phyloP scores from a whole-genome alignment of 257 asterid species.

The Plectranthus barbatus region DNA sequence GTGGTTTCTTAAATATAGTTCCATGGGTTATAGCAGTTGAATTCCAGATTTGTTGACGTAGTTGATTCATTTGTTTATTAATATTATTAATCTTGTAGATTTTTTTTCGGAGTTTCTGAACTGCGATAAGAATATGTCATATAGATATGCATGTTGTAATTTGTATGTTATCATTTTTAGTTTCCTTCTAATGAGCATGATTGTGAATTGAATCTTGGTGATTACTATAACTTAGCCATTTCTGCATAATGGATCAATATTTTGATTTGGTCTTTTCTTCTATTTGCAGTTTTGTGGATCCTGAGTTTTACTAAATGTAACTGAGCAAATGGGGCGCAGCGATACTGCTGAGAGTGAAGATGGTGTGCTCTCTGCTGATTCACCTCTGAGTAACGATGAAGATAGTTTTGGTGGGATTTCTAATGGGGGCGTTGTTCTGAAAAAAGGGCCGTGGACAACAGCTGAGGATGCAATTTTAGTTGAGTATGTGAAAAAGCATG shows the following conservation, averaged over 20 bases:
- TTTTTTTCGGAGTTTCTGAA: conserved; percentile 1
- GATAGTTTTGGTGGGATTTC: conserved; percentile 34
- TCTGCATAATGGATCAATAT: conserved; percentile 1
- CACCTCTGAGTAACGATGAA: conserved; percentile 44
- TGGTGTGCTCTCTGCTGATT: conserved; percentile 42
- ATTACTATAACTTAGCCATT: conserved; percentile 1
- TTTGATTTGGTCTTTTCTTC: conserved; percentile 1
- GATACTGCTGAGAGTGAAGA: conserved; percentile 38
- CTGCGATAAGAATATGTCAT: conserved; percentile 10
- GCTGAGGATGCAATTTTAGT: conserved; percentile 55
- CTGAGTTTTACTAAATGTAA: conserved; percentile 20
- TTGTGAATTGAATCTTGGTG: background rate
- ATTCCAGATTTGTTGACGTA: conserved; percentile 2
- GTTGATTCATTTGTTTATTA: background rate
- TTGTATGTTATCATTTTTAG: background rate
- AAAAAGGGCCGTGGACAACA: conserved; percentile 70
- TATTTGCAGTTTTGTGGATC: conserved; percentile 12
- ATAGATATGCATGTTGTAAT: background rate
- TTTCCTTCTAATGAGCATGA: background rate
- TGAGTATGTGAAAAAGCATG: conserved; percentile 56
- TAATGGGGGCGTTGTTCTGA: conserved; percentile 32
- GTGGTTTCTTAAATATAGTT: background rate
- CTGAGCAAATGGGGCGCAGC: conserved; percentile 35
- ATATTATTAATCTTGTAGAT: too few species aligned
- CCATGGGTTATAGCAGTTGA: conserved; percentile 2